Evolutionary conservation across 208 protist species (phyloP), one percentile per base, ranked within the genome.

Genomic region (Lotmaria passim): DNA sequence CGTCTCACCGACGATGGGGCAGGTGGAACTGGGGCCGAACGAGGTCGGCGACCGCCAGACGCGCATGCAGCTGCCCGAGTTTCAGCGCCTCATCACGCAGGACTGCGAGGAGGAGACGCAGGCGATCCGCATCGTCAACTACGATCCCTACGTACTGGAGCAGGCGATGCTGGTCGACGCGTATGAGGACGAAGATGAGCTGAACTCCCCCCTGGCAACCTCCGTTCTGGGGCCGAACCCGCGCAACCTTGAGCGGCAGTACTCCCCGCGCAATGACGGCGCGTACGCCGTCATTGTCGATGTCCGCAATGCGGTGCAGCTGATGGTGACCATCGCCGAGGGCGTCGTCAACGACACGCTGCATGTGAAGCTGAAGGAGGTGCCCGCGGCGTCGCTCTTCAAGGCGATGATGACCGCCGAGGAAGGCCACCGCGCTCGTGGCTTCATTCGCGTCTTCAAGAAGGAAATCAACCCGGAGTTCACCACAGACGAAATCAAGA

Each of bases 81-180:
- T 96, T 55, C 79, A 81, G 30, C 86, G 83, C 52, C 63, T 79
- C 30, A 85, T 96, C 58, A 89, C 82, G 64, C 78, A 89, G 39
- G 91, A 96, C 63, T 90, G 82, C 73, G 86, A 93, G 67, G 86
- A 93, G 48, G 85, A 91, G 67, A 85, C 77, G 34, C 73, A 93
- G 41, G 78, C 84, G 21, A 90, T 95, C 47, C 86, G 87, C 52
- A 92, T 96, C 56, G 89, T 96, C 36, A 92, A 93, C 77, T 96
- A 90, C 68, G 91, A 96, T 53, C 91, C 91, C 11, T 96, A 94
- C 68, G 86, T 96, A 47, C 79, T 94, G 8, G 85, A 96, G 68
- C 91, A 96, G 73, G 88, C 83, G 51, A 90, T 91, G 65, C 60
- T 91, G 50, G 73, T 92, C 33, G 90, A 95, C 57, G 83, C 83